phyloP scores from a whole-genome alignment of 2,329 filamentous ascomycete genomes.

The Fusarium sp. region DNA sequence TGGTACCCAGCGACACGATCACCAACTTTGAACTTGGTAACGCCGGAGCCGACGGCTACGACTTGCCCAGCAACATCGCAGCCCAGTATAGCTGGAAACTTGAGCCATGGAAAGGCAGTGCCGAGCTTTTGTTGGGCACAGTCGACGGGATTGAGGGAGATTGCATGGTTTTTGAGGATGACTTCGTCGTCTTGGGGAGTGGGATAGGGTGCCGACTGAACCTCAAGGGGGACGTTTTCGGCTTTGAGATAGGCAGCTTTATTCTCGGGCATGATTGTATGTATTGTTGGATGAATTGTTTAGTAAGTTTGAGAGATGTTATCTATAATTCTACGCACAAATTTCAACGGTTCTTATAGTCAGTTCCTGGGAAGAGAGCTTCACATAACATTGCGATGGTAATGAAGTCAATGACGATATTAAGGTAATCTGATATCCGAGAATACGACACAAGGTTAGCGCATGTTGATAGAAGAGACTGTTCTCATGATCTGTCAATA shows the following conservation, averaged over 20 bases:
- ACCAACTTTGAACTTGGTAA: conserved; percentile 8
- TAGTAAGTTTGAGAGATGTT: rapidly evolving
- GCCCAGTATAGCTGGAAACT: conserved; percentile 18
- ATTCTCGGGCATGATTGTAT: conserved; percentile 5
- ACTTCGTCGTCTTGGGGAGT: conserved; percentile 2
- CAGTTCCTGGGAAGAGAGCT: rapidly evolving
- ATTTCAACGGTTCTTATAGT: background rate
- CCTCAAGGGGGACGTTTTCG: conserved; percentile 8
- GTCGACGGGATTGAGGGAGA: conserved; percentile 19
- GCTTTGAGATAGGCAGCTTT: conserved; percentile 10
- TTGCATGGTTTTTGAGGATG: conserved; percentile 11
- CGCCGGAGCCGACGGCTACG: background rate
- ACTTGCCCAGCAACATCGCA: conserved; percentile 16
- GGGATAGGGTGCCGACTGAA: background rate
- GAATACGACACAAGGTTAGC: conserved; percentile 24
- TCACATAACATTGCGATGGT: background rate
- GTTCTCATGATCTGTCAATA: no score
- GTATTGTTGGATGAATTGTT: background rate
- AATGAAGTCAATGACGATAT: background rate
- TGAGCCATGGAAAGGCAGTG: conserved; percentile 19
- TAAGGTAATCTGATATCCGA: background rate
- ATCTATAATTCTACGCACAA: background rate
- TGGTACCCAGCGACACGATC: background rate
- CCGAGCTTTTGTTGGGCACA: conserved; percentile 16
- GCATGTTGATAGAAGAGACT: no score